phyloP scores from a whole-genome alignment of 164 flowering plant species.

The Cinnamomum micranthum region DNA sequence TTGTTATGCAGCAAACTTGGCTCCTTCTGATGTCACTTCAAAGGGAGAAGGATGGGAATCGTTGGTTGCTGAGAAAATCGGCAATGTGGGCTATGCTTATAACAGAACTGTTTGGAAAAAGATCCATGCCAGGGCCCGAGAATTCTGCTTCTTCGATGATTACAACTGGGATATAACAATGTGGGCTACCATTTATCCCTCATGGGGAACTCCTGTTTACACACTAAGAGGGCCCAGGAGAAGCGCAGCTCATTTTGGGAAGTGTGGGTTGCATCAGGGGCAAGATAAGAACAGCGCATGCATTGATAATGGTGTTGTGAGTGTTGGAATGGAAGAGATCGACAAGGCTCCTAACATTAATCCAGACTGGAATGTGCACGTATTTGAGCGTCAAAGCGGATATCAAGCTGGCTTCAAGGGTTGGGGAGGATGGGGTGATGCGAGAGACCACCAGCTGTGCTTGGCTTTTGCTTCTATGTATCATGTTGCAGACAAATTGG shows the following conservation, averaged over 20 bases:
- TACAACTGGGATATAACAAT: constrained; percentile 98
- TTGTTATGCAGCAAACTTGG: constrained; percentile 86
- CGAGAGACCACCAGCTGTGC: constrained; percentile 74
- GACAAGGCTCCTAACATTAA: constrained; percentile 64
- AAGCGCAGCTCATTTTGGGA: constrained; percentile 94
- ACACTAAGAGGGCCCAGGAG: constrained; percentile 77
- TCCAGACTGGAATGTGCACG: constrained; percentile 52
- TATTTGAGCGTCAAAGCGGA: constrained; percentile 49
- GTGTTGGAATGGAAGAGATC: constrained; percentile 44
- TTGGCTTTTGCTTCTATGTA: constrained; percentile 70
- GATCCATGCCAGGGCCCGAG: constrained; percentile 64
- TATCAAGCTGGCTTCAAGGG: constrained; percentile 93
- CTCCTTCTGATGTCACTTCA: constrained; percentile 80
- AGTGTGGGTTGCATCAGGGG: constrained; percentile 96
- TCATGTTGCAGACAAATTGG: constrained; percentile 18
- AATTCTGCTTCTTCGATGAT: constrained; percentile 85
- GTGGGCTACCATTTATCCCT: constrained; percentile 94
- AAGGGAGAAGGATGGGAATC: constrained; percentile 67
- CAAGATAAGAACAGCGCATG: constrained; percentile 54
- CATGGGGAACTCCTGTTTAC: constrained; percentile 79
- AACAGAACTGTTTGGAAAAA: constrained; percentile 86
- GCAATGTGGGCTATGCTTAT: constrained; percentile 87
- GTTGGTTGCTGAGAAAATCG: constrained; percentile 82
- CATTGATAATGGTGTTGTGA: constrained; percentile 61
- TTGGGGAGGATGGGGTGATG: constrained; percentile 99